Percentiles rank a stretch among this genome's conserved stretches.
Evolutionary conservation across 2,329 filamentous ascomycete species (phyloP).

Genomic region (Stenocarpella maydis): DNA sequence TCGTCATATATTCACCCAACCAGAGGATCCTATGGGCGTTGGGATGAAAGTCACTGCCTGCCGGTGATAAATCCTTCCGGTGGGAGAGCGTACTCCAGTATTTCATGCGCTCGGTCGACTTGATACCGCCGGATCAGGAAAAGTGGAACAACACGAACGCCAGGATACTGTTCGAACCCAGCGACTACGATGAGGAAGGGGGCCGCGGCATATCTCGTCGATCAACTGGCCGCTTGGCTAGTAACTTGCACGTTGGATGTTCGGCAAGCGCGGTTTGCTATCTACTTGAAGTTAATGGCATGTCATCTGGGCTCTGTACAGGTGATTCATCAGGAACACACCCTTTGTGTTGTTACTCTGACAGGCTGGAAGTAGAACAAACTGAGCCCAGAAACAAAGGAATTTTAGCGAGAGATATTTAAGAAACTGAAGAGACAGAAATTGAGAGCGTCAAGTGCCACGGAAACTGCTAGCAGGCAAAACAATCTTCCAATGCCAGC

Average conservation of each 20-base stretch:
- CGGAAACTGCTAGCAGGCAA: neutral
- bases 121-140: conserved; percentile 5
- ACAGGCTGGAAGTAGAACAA: too few relatives aligned
- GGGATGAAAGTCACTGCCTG: conserved; percentile 28
- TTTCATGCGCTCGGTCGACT: conserved; percentile 25
- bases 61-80: conserved; percentile 28
- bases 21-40: conserved; percentile 16
- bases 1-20: conserved; percentile 29
- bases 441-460: neutral
- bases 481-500: rapidly evolving
- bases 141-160: conserved; percentile 30
- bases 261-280: too few relatives aligned
- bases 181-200: conserved; percentile 14
- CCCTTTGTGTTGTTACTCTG: too few relatives aligned
- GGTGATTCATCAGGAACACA: too few relatives aligned
- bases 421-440: neutral
- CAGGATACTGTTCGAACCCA: conserved; percentile 15
- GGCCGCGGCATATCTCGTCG: conserved; percentile 31
- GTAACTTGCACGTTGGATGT: too few relatives aligned
- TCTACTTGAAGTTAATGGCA: too few relatives aligned
- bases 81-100: conserved; percentile 31
- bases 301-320: too few relatives aligned
- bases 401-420: too few relatives aligned
- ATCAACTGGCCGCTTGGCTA: conserved; percentile 32
- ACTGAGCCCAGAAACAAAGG: too few relatives aligned